Percentiles rank a stretch among this genome's conserved stretches.
Conservation (phyloP, 108 stramenopile genomes). For the Stephanodiscus triporus region DNA sequence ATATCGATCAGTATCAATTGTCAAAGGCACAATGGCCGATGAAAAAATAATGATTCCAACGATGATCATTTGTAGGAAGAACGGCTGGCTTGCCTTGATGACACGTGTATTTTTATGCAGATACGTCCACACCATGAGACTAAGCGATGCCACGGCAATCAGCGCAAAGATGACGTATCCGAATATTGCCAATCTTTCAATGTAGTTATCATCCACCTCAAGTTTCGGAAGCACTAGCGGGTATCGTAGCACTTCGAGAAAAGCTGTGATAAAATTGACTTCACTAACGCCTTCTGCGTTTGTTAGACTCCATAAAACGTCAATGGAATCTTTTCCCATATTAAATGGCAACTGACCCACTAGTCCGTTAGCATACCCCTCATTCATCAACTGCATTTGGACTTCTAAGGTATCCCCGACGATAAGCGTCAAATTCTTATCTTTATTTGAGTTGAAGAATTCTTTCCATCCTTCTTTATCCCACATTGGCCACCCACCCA, state of each 20-base stretch:
- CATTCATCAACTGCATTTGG: slow-evolving; percentile 31
- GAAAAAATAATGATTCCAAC: slow-evolving; percentile 43
- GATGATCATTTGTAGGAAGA: slow-evolving; percentile 39
- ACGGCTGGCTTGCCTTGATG: slow-evolving; percentile 47
- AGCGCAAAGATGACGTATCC: slow-evolving; percentile 16
- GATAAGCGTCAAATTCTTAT: background rate
- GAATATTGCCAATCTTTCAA: slow-evolving; percentile 16
- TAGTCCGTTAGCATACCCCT: slow-evolving; percentile 44
- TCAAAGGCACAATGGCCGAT: slow-evolving; percentile 40
- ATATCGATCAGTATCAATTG: slow-evolving; percentile 23
- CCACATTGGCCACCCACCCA: slow-evolving; percentile 17
- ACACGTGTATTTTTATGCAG: slow-evolving; percentile 31
- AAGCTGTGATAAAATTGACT: slow-evolving; percentile 18
- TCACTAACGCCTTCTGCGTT: background rate
- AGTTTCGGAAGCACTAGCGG: background rate
- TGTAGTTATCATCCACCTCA: slow-evolving; percentile 26
- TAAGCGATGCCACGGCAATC: slow-evolving; percentile 6
- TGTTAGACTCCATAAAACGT: slow-evolving; percentile 3
- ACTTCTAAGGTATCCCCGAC: slow-evolving; percentile 13
- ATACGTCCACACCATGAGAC: slow-evolving; percentile 28
- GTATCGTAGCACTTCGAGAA: slow-evolving; percentile 12
- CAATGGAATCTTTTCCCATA: slow-evolving; percentile 22
- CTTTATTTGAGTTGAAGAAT: background rate
- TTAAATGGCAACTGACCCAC: slow-evolving; percentile 57
- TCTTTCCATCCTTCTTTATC: background rate